Conservation (phyloP, 2,329 filamentous ascomycete genomes). For the Macroventuria anomochaeta region DNA sequence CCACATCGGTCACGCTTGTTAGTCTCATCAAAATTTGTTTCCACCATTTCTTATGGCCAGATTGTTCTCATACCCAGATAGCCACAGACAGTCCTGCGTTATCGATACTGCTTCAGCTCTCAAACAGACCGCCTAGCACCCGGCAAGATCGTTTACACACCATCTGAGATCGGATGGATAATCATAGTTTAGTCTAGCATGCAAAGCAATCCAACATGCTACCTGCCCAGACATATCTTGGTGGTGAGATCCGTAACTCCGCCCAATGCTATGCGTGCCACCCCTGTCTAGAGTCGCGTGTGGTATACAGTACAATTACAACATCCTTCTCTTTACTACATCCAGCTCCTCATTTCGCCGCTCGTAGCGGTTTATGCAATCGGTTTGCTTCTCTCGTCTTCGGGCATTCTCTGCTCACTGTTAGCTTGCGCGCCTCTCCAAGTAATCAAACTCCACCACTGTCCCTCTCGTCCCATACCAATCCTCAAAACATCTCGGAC, state of each 20-base stretch:
- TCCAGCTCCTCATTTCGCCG: no score
- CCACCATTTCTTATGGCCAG: neutral
- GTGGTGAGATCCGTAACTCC: conserved; percentile 23
- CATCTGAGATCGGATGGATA: no score
- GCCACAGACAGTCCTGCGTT: neutral
- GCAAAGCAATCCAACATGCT: neutral
- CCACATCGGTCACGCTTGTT: no score
- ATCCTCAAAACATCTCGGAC: no score
- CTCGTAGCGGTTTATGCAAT: conserved; percentile 48
- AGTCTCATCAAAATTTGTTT: no score
- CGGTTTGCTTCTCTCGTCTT: conserved; percentile 50
- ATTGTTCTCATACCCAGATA: neutral
- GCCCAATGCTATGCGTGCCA: conserved; percentile 30
- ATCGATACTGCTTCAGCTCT: neutral
- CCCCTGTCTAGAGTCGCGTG: conserved; percentile 2
- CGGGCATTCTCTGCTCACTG: conserved; percentile 43
- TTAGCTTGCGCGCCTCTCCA: conserved; percentile 6
- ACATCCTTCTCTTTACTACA: neutral
- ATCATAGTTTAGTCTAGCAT: no score
- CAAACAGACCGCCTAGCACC: no score
- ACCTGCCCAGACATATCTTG: conserved; percentile 1
- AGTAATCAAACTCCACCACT: no score
- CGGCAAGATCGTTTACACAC: no score
- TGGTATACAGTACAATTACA: conserved; percentile 29
- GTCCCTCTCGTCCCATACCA: no score